phyloP scores from a whole-genome alignment of 495 filamentous ascomycete genomes.

The Aspergillus nidulans region DNA sequence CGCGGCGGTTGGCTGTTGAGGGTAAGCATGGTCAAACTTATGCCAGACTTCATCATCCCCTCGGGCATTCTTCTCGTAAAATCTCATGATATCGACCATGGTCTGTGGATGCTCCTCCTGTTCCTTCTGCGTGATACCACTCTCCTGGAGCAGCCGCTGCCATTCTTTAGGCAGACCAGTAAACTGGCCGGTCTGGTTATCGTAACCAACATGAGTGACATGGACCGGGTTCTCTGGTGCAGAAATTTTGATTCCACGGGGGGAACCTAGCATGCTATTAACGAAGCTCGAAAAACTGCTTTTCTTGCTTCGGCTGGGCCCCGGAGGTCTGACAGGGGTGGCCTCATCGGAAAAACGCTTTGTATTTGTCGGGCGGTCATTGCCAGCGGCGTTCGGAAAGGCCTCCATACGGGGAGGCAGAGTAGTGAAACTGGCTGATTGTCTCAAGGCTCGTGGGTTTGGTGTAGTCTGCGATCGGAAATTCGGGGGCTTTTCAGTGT shows the following conservation, averaged over 20 bases:
- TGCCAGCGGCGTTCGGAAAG: slow-evolving; percentile 31
- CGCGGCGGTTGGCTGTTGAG: slow-evolving; percentile 49
- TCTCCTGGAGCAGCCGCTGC: slow-evolving; percentile 92
- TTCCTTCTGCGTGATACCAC: slow-evolving; percentile 92
- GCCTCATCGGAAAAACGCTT: slow-evolving; percentile 87
- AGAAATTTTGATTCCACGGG: slow-evolving; percentile 86
- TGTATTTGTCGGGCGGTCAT: slow-evolving; percentile 46
- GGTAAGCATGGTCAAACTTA: slow-evolving; percentile 85
- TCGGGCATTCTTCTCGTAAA: slow-evolving; percentile 90
- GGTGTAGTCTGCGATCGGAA: slow-evolving; percentile 56
- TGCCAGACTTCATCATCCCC: slow-evolving; percentile 84
- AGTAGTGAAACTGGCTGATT: slow-evolving; percentile 75
- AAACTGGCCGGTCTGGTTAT: slow-evolving; percentile 94
- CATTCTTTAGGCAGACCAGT: slow-evolving; percentile 97
- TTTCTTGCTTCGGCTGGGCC: slow-evolving; percentile 72
- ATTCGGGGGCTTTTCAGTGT: slow-evolving; percentile 43
- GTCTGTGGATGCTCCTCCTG: slow-evolving; percentile 93
- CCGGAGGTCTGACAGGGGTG: slow-evolving; percentile 52
- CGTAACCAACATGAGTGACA: slow-evolving; percentile 95
- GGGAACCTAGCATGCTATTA: slow-evolving; percentile 86
- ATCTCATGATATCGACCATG: slow-evolving; percentile 89
- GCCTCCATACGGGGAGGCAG: slow-evolving; percentile 57
- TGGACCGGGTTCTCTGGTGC: slow-evolving; percentile 96
- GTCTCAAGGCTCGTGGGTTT: slow-evolving; percentile 60
- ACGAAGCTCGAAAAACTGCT: slow-evolving; percentile 92